Conservation (phyloP, 2,329 filamentous ascomycete species). For the Cordyceps pruinosa region DNA sequence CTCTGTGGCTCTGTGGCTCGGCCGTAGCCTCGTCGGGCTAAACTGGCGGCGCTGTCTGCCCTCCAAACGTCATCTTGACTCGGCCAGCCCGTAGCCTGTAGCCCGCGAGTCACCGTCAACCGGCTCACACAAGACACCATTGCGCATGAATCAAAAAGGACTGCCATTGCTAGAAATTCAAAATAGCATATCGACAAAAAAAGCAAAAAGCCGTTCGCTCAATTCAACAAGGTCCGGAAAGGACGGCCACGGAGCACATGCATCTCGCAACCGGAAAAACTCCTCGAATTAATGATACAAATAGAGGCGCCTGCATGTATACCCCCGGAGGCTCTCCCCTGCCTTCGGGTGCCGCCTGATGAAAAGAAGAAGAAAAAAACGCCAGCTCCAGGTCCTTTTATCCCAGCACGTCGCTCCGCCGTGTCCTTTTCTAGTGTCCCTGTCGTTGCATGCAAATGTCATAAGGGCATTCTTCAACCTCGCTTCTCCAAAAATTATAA, state of each 20-base stretch:
- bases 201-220: slow-evolving; percentile 1
- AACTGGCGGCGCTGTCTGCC: too few relatives aligned
- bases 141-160: not conserved
- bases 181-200: not conserved
- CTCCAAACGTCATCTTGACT: not conserved
- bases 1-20: not conserved
- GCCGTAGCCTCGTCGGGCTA: not conserved
- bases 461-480: slow-evolving; percentile 2
- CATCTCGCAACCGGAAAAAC: not conserved
- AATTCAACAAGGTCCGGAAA: not conserved
- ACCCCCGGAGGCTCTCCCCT: not conserved
- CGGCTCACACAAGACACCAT: not conserved
- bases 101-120: not conserved
- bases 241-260: not conserved
- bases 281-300: slow-evolving; percentile 8
- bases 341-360: not conserved
- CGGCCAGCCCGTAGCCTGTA: not conserved
- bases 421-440: slow-evolving; percentile 4
- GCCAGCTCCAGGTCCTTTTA: slow-evolving; percentile 8
- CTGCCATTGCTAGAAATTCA: not conserved
- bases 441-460: slow-evolving; percentile 11
- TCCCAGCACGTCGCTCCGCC: slow-evolving; percentile 2
- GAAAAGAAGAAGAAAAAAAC: not conserved
- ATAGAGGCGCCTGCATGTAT: not conserved
- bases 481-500: slow-evolving; percentile 4